Conservation (phyloP, 208 protist species). For the Tritrichomonas musculus region DNA sequence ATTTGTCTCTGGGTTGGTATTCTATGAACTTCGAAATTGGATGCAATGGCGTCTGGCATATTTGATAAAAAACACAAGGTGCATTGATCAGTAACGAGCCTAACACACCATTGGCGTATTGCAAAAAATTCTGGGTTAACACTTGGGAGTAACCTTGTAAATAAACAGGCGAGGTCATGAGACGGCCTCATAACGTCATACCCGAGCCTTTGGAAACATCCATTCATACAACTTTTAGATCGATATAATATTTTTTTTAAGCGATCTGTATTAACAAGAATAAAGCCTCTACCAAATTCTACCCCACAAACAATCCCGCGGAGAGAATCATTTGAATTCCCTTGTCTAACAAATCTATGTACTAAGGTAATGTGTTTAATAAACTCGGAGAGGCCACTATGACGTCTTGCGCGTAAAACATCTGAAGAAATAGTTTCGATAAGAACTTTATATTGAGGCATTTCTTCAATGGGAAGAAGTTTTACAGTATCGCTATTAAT, state of each 20-base stretch:
- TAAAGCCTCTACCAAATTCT: background rate
- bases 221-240: background rate
- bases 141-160: background rate
- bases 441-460: background rate
- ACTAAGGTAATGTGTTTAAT: background rate
- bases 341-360: background rate
- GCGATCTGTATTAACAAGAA: slow-evolving; percentile 5
- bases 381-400: background rate
- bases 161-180: background rate
- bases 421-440: background rate
- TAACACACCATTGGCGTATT: background rate
- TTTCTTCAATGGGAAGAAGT: background rate
- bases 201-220: background rate
- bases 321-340: background rate
- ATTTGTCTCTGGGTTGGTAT: background rate
- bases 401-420: background rate
- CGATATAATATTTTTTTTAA: background rate
- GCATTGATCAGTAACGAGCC: background rate
- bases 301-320: background rate
- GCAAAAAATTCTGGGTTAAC: background rate
- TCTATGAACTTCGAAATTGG: background rate
- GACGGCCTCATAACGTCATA: background rate
- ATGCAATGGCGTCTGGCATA: background rate
- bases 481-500: too few relatives aligned
- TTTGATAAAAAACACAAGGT: background rate